Evolutionary conservation across 108 stramenopile genomes (phyloP).

Genomic region (Hondaea fermentalgiana): DNA sequence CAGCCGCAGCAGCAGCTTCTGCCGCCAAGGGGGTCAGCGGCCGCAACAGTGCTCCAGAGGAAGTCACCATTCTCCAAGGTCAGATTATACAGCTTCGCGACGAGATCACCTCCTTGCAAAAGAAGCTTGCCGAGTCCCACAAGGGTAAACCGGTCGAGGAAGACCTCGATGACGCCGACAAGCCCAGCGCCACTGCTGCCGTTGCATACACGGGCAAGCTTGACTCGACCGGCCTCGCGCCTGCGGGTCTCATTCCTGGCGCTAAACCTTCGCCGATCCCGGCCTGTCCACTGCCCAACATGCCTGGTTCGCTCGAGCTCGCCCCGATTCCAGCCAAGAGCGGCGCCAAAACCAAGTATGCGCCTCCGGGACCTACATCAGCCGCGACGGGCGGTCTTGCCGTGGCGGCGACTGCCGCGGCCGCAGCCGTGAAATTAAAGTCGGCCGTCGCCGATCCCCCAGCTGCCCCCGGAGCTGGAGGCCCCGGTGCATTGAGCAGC

Average conservation of each 20-base stretch:
- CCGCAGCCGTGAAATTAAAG: background rate
- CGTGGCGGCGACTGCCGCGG: background rate
- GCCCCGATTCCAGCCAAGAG: slow-evolving; percentile 6
- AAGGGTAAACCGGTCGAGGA: background rate
- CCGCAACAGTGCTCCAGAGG: background rate
- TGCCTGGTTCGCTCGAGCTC: slow-evolving; percentile 11
- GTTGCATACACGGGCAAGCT: background rate
- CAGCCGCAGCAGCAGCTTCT: background rate
- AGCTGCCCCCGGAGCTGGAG: background rate
- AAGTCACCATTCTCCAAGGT: background rate
- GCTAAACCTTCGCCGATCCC: background rate
- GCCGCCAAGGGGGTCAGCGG: background rate
- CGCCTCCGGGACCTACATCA: background rate
- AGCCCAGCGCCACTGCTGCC: background rate
- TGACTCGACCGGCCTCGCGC: background rate
- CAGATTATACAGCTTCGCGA: background rate
- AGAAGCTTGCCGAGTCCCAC: background rate
- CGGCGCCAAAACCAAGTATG: background rate
- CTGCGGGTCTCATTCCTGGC: background rate
- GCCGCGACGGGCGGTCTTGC: background rate
- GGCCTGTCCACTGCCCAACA: background rate
- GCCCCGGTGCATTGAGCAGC: background rate
- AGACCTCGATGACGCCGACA: background rate
- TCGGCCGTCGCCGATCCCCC: background rate
- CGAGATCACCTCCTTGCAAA: background rate